Evolutionary conservation across 176 grass and related monocot species (phyloP), one percentile per base, ranked within the genome.

Genomic region (Ananas comosus): DNA sequence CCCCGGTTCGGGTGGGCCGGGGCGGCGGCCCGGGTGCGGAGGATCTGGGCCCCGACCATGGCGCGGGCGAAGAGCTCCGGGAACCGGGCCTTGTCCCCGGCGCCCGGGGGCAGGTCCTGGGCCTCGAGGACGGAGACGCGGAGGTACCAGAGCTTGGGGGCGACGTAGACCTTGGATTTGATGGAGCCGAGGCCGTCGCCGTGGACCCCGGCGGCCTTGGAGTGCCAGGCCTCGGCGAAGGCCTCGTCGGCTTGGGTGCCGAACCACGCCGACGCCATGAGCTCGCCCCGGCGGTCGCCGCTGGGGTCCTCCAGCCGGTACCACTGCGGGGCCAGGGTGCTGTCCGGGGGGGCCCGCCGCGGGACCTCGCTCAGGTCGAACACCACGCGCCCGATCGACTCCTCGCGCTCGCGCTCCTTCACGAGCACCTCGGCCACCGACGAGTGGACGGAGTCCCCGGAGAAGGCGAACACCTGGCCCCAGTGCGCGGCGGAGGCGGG

Each of bases 401-500:
- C 88, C 48, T 91, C 91, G 64, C 80, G 82, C 63, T 75, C 80
- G n/a, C 88, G 77, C 11, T 85, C 83, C 64, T 80, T 87, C 21
- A 96, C 85, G 65, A 82, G 83, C 0, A 96, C 79, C 76, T 96
- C 92, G 3, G 79, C 83, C 51, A 80, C 72, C 12, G 92, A 96
- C 2, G 92, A 91, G 68, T 96, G 88, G 64, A 96, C 87, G 72
- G 65, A 88, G 61, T 96, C 92, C 73, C 76, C 84, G 63, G 92
- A 91, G 78, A 96, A 96, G 75, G 92, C 88, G 78, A 96, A 96
- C 19, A 91, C 88, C 77, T 87, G 85, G 78, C 91, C 85, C 88
- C 88, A 96, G 53, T 70, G 68, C 78, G 81, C 85, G 10, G 66
- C 69, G 0, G 69, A 64, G 2, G 76, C 52, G 13, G 80, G 49